Base-by-base conservation (phyloP, 148 eudicot species). In the Chenopodium berlandieri region DNA sequence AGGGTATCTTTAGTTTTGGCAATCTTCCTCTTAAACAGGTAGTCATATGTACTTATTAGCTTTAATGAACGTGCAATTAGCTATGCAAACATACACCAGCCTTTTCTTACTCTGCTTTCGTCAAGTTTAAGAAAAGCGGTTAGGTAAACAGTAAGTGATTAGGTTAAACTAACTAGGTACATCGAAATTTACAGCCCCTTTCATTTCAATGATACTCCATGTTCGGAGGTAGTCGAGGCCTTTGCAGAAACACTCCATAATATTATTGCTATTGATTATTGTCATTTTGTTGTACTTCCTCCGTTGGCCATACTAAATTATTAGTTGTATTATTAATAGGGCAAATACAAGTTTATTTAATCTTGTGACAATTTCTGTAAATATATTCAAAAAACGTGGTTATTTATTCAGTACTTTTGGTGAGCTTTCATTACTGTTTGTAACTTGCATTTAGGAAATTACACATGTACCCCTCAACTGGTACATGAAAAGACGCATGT, bases 71-170 rank as follows among this genome's bases (percentile, higher is more conserved):
- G 75, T 44, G 75, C 54, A 4, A 46, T 72, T 73, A 46, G 56
- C 19, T 37, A 73, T 47, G 76, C 48, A 73, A 47, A 47, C 20
- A 12, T 52, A 14, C 56, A 46, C 20, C n/a, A 46, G 22, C 76
- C 25, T 25, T 46, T 3, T 48, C 19, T 46, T 47, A 47, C 2
- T 10, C 3, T 12, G 11, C 32, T 47, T 50, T 74, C 63, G 58
- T 47, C 76, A 73, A 73, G 20, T 73, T 73, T 73, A 73, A 73
- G 56, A 25, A 58, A 73, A 48, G 75, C 56, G 48, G 76, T 73
- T 73, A 73, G 52, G 74, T 69, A 40, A 71, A 17, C 25, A 37
- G 50, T 2, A 37, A 37, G 50, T 37, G 76, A 73, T 73, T 73
- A 73, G 60, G 76, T 73, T 0, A 73, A 47, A 22, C 17, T 71